Base-by-base conservation (phyloP, 257 asterid species). In the Verbascum thapsus region DNA sequence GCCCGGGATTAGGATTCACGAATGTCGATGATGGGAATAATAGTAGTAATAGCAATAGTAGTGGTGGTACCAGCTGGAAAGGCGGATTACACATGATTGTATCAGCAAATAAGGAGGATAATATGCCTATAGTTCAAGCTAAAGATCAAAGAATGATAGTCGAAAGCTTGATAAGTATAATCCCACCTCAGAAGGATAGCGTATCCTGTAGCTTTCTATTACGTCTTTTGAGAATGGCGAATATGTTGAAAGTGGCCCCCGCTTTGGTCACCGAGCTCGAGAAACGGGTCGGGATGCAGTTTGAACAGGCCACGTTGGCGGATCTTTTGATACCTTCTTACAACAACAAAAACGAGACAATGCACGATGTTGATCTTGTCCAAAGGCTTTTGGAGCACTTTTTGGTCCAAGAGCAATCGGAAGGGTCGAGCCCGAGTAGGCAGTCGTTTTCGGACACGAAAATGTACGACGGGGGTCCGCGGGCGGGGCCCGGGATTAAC, bases 311-410 rank as follows among this genome's bases (percentile, higher is more conserved):
- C 0, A 69, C 86, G 0, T 60, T 88, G 74, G 72, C 80, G 10
- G 98, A 91, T 69, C 92, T 91, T 2, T 81, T 86, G 32, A 85
- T 91, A 18, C 97, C 96, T 7, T 74, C 82, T 23, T 91, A 85
- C 68, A 74, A 48, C n/a, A n/a, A n/a, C 76, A 86, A 82, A 61
- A 76, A 52, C 22, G 97, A 86, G 58, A 85, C 97, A 0, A 45
- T 74, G 71, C 86, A 86, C 3, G 96, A 91, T 61, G 94, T 91
- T 7, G 97, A 91, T 70, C 85, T 91, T 1, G 95, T 88, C 7
- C 98, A 91, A 77, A 86, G 98, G 81, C 85, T 91, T 22, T 35
- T 91, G 76, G 98, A 91, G 79, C 98, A 91, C 77, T 91, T 91
- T 68, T 75, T 88, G 42, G 84, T 88, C 48, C 98, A 91, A 53